Base-by-base conservation (phyloP, 306 rosid species). In the Mucuna pruriens region DNA sequence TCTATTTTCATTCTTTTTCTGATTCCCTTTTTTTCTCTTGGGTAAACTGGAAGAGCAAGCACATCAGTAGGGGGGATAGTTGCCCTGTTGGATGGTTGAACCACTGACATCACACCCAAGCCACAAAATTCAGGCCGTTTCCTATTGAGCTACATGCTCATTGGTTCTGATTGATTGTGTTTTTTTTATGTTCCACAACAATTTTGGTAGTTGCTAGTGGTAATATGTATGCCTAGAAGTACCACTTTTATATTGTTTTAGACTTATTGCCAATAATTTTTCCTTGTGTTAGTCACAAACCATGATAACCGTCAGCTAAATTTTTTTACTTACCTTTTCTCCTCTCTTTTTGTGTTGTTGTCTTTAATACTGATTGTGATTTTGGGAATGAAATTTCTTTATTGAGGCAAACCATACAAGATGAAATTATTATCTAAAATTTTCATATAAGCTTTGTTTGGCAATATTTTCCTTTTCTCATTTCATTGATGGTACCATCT, bases 1-100 rank as follows among this genome's bases (percentile, higher is more conserved):
- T 83, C 65, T 40, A 60, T 74, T 31, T 76, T 9, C 23, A 26
- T 61, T 81, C 3, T 54, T 79, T 77, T 61, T 31, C 29, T 5
- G n/a, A n/a, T 0, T 63, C 29, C 15, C 40, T 26, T 13, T 22
- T 49, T 44, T 42, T 39, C 20, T 68, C 10, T 54, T 10, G 17
- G 44, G 25, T 77, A 40, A 62, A 39, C 29, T 31, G 58, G 44
- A 62, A 40, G 19, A 40, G 17, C 39, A 40, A 55, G 39, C 52
- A 48, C 26, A 7, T 9, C 17, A 49, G 48, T 45, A 12, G 75
- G 69, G 48, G 48, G 70, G 74, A 57, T 26, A 38, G 57, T 70
- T 60, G 9, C 48, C 60, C 48, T 22, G 22, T 22, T 67, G 33
- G 71, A 40, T 33, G 34, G 51, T 75, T 39, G 48, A 63, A 74